Conservation (phyloP, 805 yeast genomes). For the Tetrapisispora nanseiensis region DNA sequence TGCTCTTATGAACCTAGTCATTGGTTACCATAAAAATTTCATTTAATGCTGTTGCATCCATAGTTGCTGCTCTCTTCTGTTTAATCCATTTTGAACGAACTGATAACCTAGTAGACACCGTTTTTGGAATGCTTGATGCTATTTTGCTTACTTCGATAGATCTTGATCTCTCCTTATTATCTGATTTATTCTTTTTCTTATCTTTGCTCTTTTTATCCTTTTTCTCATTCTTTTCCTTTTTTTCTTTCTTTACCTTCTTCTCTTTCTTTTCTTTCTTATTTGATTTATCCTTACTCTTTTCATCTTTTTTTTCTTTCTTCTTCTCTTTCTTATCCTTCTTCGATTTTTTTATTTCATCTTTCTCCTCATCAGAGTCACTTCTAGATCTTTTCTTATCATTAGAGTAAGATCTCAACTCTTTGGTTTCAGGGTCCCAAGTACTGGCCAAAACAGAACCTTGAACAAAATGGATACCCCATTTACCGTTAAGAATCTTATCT, state of each 20-base stretch:
- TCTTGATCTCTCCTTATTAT: conserved; percentile 19
- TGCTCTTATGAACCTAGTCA: conserved; percentile 4
- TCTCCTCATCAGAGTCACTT: conserved; percentile 22
- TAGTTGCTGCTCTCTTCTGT: conserved; percentile 84
- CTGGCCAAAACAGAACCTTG: conserved; percentile 76
- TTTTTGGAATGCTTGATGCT: conserved; percentile 19
- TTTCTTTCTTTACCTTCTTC: conserved; percentile 20
- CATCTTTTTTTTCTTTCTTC: conserved; percentile 13
- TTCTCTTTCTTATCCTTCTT: conserved; percentile 25
- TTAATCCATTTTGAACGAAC: conserved; percentile 80
- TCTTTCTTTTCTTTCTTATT: conserved; percentile 23
- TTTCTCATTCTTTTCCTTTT: conserved; percentile 23
- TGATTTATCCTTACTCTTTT: conserved; percentile 26
- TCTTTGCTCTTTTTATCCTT: conserved; percentile 23
- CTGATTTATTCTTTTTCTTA: conserved; percentile 24
- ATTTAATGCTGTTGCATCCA: conserved; percentile 79
- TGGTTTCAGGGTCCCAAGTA: conserved; percentile 64
- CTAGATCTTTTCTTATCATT: conserved; percentile 25
- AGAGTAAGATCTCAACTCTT: conserved; percentile 26
- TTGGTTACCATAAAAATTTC: conserved; percentile 85
- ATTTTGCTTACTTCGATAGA: conserved; percentile 19
- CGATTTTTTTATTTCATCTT: conserved; percentile 14
- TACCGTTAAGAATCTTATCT: conserved; percentile 68
- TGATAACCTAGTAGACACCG: conserved; percentile 48
- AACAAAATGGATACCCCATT: conserved; percentile 81